Conservation (phyloP, 169 alveolate species). For the Theileria orientalis region DNA sequence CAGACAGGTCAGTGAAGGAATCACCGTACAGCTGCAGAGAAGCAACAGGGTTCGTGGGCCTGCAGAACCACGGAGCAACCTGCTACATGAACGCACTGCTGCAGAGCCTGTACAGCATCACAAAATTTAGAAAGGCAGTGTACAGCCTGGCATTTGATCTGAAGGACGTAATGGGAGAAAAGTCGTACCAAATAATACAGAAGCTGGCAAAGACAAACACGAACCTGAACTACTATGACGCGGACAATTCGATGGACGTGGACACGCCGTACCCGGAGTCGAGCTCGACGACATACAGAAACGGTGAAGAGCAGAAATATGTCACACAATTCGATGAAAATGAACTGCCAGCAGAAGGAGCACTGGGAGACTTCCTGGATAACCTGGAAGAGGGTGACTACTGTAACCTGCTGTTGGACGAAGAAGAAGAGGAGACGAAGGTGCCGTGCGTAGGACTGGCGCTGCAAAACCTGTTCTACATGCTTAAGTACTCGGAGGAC, state of each 20-base stretch:
- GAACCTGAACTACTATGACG: slow-evolving; percentile 15
- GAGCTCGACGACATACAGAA: neutral
- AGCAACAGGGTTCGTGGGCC: slow-evolving; percentile 92
- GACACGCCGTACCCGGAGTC: slow-evolving; percentile 11
- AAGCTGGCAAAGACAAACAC: slow-evolving; percentile 24
- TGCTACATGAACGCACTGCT: slow-evolving; percentile 99
- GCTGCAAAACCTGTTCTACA: slow-evolving; percentile 90
- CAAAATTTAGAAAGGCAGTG: slow-evolving; percentile 92
- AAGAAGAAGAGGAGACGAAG: slow-evolving; percentile 77
- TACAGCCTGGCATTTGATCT: slow-evolving; percentile 75
- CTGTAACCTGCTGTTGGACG: slow-evolving; percentile 75
- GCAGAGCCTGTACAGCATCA: slow-evolving; percentile 94
- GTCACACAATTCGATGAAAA: neutral
- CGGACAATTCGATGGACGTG: slow-evolving; percentile 15
- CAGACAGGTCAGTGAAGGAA: slow-evolving; percentile 69
- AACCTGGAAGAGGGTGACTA: slow-evolving; percentile 71
- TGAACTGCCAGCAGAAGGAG: slow-evolving; percentile 10
- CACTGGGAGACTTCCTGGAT: slow-evolving; percentile 3
- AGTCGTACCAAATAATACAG: slow-evolving; percentile 49
- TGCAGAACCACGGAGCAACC: slow-evolving; percentile 95
- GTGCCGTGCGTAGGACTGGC: slow-evolving; percentile 82
- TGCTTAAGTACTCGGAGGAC: slow-evolving; percentile 84
- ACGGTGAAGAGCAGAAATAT: neutral
- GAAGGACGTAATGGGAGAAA: slow-evolving; percentile 62
- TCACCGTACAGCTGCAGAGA: slow-evolving; percentile 72